Evolutionary conservation across 2,329 filamentous ascomycete species (phyloP).

Genomic region (Tolypocladium endophyticum): DNA sequence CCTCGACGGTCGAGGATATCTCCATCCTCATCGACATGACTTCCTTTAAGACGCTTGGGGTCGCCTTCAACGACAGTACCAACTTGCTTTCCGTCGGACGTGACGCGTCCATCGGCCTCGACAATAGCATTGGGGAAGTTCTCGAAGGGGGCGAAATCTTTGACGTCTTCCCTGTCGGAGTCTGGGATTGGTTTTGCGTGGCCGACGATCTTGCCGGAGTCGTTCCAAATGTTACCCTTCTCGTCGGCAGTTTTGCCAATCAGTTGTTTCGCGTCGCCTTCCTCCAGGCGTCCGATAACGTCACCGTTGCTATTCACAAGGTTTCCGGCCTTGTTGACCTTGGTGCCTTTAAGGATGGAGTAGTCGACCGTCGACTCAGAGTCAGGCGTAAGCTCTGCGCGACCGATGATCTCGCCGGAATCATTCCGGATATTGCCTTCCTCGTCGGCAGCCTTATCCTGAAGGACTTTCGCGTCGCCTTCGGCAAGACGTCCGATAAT

Average conservation of each 20-base stretch:
- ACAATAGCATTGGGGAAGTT: slow-evolving; percentile 45
- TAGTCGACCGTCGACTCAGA: slow-evolving; percentile 44
- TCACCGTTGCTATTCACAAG: slow-evolving; percentile 42
- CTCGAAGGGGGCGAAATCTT: slow-evolving; percentile 43
- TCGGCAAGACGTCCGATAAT: slow-evolving; percentile 53
- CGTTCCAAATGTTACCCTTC: slow-evolving; percentile 61
- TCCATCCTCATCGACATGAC: slow-evolving; percentile 57
- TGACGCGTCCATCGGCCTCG: slow-evolving; percentile 40
- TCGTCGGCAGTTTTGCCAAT: slow-evolving; percentile 54
- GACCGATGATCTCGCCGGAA: slow-evolving; percentile 55
- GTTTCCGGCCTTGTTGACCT: slow-evolving; percentile 50
- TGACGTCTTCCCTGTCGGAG: slow-evolving; percentile 36
- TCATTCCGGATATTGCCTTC: slow-evolving; percentile 64
- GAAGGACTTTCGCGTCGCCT: slow-evolving; percentile 53
- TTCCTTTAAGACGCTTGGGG: slow-evolving; percentile 51
- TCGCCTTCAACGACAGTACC: slow-evolving; percentile 57
- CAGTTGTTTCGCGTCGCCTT: slow-evolving; percentile 55
- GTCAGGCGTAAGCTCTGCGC: slow-evolving; percentile 48
- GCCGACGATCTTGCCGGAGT: slow-evolving; percentile 57
- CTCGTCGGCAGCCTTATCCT: slow-evolving; percentile 54
- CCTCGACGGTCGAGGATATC: slow-evolving; percentile 59
- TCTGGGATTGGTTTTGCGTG: slow-evolving; percentile 50
- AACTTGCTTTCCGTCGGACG: slow-evolving; percentile 40
- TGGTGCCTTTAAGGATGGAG: slow-evolving; percentile 39
- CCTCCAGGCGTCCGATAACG: slow-evolving; percentile 51